Percentiles rank a stretch among this genome's conserved stretches.
These are phyloP conservation scores for Tausonia pullulans DNA, from an alignment of 1,284 basidiomycete genomes.

Conservation along the genomic window DNA sequence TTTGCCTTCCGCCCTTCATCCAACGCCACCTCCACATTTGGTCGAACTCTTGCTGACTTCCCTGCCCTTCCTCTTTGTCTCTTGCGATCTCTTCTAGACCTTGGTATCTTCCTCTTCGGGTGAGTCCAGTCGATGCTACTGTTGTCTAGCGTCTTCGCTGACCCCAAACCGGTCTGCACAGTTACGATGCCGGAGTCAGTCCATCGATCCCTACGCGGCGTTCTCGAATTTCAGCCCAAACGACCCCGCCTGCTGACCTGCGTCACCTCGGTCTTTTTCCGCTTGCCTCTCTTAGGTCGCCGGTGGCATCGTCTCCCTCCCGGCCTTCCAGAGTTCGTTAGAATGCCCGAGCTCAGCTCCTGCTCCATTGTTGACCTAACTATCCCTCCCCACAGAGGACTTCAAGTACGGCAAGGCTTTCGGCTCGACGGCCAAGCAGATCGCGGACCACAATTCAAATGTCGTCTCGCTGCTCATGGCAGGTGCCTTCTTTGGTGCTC, in stretches of 20 bases:
- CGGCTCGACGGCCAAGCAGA: background rate
- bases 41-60: too few species aligned
- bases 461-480: slow-evolving; percentile 12
- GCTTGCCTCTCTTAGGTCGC: slow-evolving; percentile 2
- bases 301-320: slow-evolving; percentile 4
- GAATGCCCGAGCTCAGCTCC: too few species aligned
- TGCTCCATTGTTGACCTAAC: background rate
- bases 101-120: slow-evolving; percentile 15
- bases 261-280: too few species aligned
- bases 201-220: too few species aligned
- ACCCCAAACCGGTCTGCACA: background rate
- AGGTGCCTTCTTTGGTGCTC: slow-evolving; percentile 57
- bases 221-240: too few species aligned
- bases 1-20: too few species aligned
- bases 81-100: background rate
- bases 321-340: background rate
- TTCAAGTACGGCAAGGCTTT: slow-evolving; percentile 1
- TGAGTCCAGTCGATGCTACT: background rate
- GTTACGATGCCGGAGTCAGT: too few species aligned
- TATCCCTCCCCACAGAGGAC: too few species aligned
- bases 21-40: too few species aligned
- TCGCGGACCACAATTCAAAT: slow-evolving; percentile 9
- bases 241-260: background rate
- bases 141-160: background rate
- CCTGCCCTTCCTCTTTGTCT: too few species aligned